Base-by-base conservation (phyloP, 139 green algal species). In the Spirogloea muscicola region DNA sequence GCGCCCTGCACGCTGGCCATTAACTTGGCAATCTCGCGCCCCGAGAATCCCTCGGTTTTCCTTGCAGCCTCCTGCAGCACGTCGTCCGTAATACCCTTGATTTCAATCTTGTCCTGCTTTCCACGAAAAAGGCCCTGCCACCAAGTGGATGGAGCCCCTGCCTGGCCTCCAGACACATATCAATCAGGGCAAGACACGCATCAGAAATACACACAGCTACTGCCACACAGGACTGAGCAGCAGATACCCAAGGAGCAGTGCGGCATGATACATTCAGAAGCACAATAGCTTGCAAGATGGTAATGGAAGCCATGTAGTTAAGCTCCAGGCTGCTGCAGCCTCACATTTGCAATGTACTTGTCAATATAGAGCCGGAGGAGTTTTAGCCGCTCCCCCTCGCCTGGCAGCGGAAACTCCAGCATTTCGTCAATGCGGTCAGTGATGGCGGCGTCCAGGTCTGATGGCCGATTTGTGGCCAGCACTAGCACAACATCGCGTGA, bases 21-120 rank as follows among this genome's bases (percentile, higher is more conserved):
- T 27, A 95, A 87, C 88, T 97, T 97, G 36, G 93, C 93, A 34
- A 97, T 84, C 85, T 97, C 92, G n/a, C 93, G 84, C 9, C 86
- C 93, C 37, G 87, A 93, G 79, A 98, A 98, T 57, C 93, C 94
- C 33, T 94, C 84, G 16, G 88, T 96, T 2, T 73, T 49, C 41
- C 81, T 57, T 0, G 94, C 94, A 34, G 89, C 89, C 37, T 80
- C 67, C 66, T 74, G 42, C 13, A 94, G 27, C 2, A 80, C 72
- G n/a, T 80, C 72, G 25, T 64, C 62, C 25, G 65, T 69, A 10
- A 80, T 51, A 2, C 72, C 72, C 61, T 39, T 70, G 21, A 80
- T 51, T 43, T 76, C 72, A 31, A 80, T 80, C 61, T 52, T 72
- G 29, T 72, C 68, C 66, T 72, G 49, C 3, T 16, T 31, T 13